Base-by-base conservation (phyloP, 1,284 basidiomycete species). In the Ceratobasidium sp. region DNA sequence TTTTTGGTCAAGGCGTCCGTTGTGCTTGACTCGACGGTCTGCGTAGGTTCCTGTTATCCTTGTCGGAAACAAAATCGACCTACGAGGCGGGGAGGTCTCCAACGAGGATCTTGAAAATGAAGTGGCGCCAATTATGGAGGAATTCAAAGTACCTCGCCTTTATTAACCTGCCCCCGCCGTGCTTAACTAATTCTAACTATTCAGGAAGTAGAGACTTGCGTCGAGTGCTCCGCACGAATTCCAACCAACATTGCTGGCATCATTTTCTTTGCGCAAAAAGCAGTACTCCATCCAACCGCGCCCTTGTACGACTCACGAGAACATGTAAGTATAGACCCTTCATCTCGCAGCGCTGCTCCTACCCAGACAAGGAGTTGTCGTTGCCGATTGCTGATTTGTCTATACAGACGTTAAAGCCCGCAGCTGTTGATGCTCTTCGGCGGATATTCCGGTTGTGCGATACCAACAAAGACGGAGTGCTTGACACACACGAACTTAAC, bases 251-350 rank as follows among this genome's bases (percentile, higher is more conserved):
- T 99, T 68, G 97, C 96, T 44, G 97, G 98, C 85, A 96, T 98
- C n/a, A 98, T 99, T 87, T 99, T 98, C 85, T 99, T 98, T 85
- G 97, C 98, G 0, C 97, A 98, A 85, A 99, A 98, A 84, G 98
- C 98, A 5, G 98, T 99, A 35, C 88, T 99, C 20, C 96, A 99
- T 84, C 97, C 98, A 1, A 98, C 97, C 5, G 97, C 98, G 7
- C 97, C 97, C 3, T 87, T 99, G 33, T 99, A 99, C 85, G 97
- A 99, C 85, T 98, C 96, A 7, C 88, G 96, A 83, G 95, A 98
- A 82, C 97, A 99, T 86, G 94, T 95, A 83, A 81, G 85, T 82
- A 35, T 71, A 33, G 44, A 23, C 23, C 2, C 79, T 59, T 54
- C 59, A n/a, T 35, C 5, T 35, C 55, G 7, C 35, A 44, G 23